Conservation (phyloP, 768 basidiomycete genomes). For the Trichaptum fuscoviolaceum region DNA sequence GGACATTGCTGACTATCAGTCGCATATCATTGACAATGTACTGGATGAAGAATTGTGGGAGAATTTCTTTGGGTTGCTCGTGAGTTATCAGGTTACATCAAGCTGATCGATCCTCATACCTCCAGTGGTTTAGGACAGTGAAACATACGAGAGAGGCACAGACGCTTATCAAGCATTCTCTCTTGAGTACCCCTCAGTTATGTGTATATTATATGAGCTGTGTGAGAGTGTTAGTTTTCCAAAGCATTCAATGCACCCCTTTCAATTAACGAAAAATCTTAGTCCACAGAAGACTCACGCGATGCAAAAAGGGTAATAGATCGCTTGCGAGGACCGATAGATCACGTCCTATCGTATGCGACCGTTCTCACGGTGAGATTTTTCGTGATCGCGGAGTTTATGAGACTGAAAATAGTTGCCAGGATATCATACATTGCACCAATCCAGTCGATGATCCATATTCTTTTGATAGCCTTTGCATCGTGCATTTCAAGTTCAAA, state of each 20-base stretch:
- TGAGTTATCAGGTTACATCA: background rate
- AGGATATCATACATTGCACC: background rate
- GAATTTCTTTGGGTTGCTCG: background rate
- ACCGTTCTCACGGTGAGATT: background rate
- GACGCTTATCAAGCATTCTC: background rate
- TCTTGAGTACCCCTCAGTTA: background rate
- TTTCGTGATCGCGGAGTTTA: background rate
- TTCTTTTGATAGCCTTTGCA: slow-evolving; percentile 32
- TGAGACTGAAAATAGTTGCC: background rate
- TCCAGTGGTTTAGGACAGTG: background rate
- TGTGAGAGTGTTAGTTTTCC: background rate
- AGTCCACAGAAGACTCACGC: background rate
- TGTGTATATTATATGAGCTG: background rate
- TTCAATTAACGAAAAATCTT: background rate
- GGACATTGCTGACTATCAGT: background rate
- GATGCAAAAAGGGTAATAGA: background rate
- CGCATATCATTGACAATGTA: background rate
- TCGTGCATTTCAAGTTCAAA: slow-evolving; percentile 23
- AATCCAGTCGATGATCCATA: background rate
- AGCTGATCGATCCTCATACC: background rate
- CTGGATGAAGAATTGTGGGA: background rate
- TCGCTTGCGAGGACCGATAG: background rate
- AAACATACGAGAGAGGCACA: background rate
- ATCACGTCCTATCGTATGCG: background rate
- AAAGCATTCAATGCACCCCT: background rate